Percentiles rank a stretch among this genome's conserved stretches.
Evolutionary conservation across 345 rosid genomes (phyloP).

Genomic region (Eucalyptus virginea): DNA sequence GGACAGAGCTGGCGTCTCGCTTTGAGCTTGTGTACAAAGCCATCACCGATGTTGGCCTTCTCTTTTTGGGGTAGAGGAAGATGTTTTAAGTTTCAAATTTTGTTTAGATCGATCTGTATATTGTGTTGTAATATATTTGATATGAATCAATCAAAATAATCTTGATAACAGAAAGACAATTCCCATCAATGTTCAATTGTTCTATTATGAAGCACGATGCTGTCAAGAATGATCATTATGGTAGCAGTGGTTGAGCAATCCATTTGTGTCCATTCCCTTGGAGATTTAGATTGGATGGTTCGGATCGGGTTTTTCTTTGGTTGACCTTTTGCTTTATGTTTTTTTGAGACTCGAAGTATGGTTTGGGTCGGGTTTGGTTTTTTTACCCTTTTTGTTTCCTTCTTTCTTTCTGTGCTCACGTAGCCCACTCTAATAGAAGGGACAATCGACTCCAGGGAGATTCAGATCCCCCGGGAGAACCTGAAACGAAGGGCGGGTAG

Average conservation of each 20-base stretch:
- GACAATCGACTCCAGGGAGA: no score
- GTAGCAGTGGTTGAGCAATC: background rate
- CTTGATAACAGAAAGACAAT: background rate
- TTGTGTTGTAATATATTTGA: background rate
- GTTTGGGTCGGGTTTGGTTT: no score
- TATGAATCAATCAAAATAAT: background rate
- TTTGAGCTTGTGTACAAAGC: background rate
- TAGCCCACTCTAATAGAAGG: no score
- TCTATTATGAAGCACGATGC: background rate
- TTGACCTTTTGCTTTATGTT: background rate
- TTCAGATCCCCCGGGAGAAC: no score
- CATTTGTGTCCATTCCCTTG: background rate
- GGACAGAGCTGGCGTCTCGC: background rate
- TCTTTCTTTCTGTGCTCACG: no score
- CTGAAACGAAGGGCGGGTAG: no score
- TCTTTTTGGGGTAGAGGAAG: background rate
- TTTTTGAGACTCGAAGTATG: no score
- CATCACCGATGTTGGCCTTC: background rate
- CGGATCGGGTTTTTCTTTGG: background rate
- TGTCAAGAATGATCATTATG: background rate
- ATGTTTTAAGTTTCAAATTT: background rate
- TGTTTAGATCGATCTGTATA: background rate
- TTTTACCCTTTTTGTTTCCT: no score
- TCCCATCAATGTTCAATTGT: background rate
- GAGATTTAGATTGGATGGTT: background rate